Base-by-base conservation (phyloP, 1,284 basidiomycete species). In the Sporisorium reilianum region DNA sequence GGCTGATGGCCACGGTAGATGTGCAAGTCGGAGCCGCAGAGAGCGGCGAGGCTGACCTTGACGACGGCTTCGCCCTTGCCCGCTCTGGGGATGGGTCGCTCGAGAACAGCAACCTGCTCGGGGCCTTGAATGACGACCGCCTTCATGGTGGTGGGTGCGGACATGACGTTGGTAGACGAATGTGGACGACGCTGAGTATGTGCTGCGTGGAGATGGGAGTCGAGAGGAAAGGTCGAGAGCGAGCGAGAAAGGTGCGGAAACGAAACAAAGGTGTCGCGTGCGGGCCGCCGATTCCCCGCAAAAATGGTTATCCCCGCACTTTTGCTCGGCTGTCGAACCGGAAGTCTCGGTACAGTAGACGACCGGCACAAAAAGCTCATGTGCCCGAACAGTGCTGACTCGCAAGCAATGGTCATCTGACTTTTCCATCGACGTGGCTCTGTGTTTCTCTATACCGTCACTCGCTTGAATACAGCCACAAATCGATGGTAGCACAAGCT, bases 1-100 rank as follows among this genome's bases (percentile, higher is more conserved):
- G 66, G 57, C 52, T 76, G 69, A 52, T 78, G 77, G 10, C 77
- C 77, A 23, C 67, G 74, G 51, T 78, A 75, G 53, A 75, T 75
- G 67, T 95, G 93, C 34, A 94, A 86, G 85, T 95, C 93, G 66
- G 92, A 93, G 77, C 93, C 93, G 84, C 91, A 92, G 6, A 93
- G 85, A 14, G 90, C 92, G 22, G 90, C 70, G 18, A 73, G 68
- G 45, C 66, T 55, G 59, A 78, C 75, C 59, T 80, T 81, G 70
- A 83, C 75, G 32, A 84, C 68, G 5, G 77, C 81, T 41, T 84
- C 81, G 54, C 64, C 71, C 20, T 69, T 63, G n/a, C 74, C 56
- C 7, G 65, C 22, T 41, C 69, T 60, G 18, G 82, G 82, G 49
- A 80, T 80, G 30, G 81, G 80, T 28, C 78, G 55, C 18, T 83